Base-by-base conservation (phyloP, 805 yeast species). In the Metschnikowia reukaufii region DNA sequence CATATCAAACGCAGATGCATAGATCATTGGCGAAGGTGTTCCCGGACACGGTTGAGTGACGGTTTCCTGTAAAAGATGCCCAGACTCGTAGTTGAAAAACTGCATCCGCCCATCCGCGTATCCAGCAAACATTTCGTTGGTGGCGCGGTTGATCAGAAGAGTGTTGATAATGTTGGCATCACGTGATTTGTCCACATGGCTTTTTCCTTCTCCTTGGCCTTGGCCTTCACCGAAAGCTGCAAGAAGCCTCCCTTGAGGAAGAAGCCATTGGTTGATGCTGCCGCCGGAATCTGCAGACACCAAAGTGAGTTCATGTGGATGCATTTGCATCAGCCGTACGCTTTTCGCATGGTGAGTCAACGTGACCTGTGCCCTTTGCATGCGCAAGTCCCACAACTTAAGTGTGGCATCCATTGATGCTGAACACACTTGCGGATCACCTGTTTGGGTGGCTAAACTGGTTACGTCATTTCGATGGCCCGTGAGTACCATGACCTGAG, bases 311-410 rank as follows among this genome's bases (percentile, higher is more conserved):
- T 85, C 94, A 1, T 69, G 63, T 0, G 91, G 89, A 58, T 86
- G 89, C 21, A 83, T 55, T 0, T 80, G 74, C 56, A 94, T 67
- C 47, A 86, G 83, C 57, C 98, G 76, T 1, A 94, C 86, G 20
- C 91, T 77, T 60, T 88, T 87, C 36, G 83, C 74, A 65, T 92
- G 99, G 51, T 89, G 95, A 0, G 98, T 90, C 23, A 95, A 63
- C 0, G 88, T 81, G 12, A 86, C 72, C 51, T 72, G 73, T 1
- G 91, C 77, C 54, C 81, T 81, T 5, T 92, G 96, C 17, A 90
- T 88, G 3, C 86, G 79, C 23, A 89, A 61, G 64, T 94, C 98
- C 96, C 97, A 94, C n/a, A 91, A 68, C 49, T 90, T 71, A 3
- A 94, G 78, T 0, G 97, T 88, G 0, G 86, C 75, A 64, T 94